phyloP scores from a whole-genome alignment of 805 yeast species.

The Osmozyma mogii region DNA sequence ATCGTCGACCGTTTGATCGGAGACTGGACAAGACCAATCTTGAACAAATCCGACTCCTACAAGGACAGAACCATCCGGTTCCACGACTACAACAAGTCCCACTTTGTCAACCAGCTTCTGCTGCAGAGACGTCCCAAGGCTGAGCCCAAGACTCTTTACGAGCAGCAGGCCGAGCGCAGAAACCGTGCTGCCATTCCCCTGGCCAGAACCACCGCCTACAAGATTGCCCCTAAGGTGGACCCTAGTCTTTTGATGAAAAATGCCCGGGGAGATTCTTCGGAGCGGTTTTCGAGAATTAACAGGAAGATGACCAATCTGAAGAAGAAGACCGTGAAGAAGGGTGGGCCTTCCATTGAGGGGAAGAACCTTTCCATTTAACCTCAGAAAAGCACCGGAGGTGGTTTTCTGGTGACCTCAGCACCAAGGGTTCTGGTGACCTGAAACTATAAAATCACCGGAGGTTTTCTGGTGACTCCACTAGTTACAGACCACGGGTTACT shows the following conservation, averaged over 20 bases:
- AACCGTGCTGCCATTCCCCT: constrained; percentile 96
- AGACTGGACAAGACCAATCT: constrained; percentile 97
- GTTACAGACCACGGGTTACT: too few species aligned
- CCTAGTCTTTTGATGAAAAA: constrained; percentile 38
- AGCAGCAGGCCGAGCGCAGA: constrained; percentile 84
- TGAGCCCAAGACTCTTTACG: constrained; percentile 59
- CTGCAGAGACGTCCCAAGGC: constrained; percentile 20
- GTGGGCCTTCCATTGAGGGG: constrained; percentile 79
- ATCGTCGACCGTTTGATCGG: constrained; percentile 87
- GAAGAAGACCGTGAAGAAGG: constrained; percentile 45
- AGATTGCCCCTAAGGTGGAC: constrained; percentile 79
- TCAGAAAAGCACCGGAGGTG: too few species aligned
- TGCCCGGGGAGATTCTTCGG: constrained; percentile 53
- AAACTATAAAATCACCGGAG: too few species aligned
- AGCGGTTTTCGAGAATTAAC: constrained; percentile 73
- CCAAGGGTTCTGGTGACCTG: too few species aligned
- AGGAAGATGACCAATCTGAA: constrained; percentile 44
- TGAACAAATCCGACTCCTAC: constrained; percentile 91
- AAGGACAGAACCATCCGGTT: constrained; percentile 73
- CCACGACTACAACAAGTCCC: constrained; percentile 58
- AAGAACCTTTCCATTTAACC: constrained; percentile 39
- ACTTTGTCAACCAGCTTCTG: constrained; percentile 37
- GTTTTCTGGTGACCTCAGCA: too few species aligned
- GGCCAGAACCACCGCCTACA: constrained; percentile 80
- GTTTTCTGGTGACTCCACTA: too few species aligned